These are phyloP conservation scores for Vigna radiata DNA, from an alignment of 306 rosid genomes.

Conservation along the genomic window DNA sequence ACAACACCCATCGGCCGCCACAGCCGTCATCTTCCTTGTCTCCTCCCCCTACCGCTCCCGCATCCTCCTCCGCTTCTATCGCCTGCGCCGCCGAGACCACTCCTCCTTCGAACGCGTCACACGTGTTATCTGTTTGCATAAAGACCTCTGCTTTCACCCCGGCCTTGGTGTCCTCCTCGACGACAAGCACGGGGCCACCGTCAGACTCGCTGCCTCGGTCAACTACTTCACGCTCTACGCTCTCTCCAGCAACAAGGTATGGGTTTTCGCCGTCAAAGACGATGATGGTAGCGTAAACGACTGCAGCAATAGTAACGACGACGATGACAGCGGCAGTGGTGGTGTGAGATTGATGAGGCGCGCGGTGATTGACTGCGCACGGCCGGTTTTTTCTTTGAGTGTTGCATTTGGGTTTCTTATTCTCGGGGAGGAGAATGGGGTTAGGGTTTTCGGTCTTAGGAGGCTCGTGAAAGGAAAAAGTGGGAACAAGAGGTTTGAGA, in stretches of 20 bases:
- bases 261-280: constrained; percentile 67
- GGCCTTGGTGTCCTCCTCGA: constrained; percentile 69
- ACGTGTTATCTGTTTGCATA: constrained; percentile 57
- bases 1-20: constrained; percentile 48
- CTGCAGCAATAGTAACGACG: background rate
- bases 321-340: background rate
- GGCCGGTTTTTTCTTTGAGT: constrained; percentile 69
- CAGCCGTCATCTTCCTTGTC: constrained; percentile 65
- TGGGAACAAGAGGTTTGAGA: constrained; percentile 45
- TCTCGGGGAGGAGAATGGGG: constrained; percentile 82
- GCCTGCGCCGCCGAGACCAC: constrained; percentile 43
- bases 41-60: constrained; percentile 66
- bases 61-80: constrained; percentile 71
- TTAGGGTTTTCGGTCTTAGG: constrained; percentile 72
- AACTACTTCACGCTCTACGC: constrained; percentile 77
- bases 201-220: constrained; percentile 70
- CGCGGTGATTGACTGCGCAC: constrained; percentile 72
- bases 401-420: constrained; percentile 69
- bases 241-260: constrained; percentile 60
- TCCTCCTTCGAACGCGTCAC: constrained; percentile 49
- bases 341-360: constrained; percentile 81
- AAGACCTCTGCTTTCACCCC: constrained; percentile 53
- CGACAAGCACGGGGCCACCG: constrained; percentile 68
- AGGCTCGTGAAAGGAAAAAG: constrained; percentile 58
- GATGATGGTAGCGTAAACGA: background rate